Evolutionary conservation across 441 rosid genomes (phyloP).

Genomic region (Isatis lusitanica): DNA sequence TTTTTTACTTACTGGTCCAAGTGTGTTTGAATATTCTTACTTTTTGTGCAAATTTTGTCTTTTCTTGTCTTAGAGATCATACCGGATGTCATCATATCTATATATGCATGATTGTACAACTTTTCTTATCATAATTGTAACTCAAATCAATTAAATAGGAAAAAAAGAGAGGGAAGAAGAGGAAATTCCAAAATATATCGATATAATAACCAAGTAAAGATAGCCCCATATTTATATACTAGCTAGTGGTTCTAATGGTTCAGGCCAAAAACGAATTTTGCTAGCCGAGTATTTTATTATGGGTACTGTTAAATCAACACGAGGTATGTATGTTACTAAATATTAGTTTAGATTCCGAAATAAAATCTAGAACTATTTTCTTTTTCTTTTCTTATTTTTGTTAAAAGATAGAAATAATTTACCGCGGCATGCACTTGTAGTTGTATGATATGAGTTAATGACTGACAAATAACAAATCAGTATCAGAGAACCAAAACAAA

Average conservation of each 20-base stretch:
- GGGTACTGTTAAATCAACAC: background rate
- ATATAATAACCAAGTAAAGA: background rate
- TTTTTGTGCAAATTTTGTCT: constrained; percentile 38
- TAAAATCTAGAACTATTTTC: background rate
- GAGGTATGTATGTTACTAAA: background rate
- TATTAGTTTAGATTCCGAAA: background rate
- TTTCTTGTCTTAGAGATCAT: constrained; percentile 34
- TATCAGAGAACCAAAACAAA: background rate
- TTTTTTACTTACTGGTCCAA: constrained; percentile 33
- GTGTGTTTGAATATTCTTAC: constrained; percentile 32
- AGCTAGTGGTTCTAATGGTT: background rate
- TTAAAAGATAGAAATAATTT: background rate
- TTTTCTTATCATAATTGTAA: constrained; percentile 30
- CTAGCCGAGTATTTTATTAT: background rate
- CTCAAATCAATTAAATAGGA: constrained; percentile 12
- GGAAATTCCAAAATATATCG: background rate
- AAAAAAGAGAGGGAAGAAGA: background rate
- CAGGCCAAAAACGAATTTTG: background rate
- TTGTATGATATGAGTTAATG: no score
- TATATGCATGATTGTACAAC: constrained; percentile 35
- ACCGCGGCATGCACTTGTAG: background rate
- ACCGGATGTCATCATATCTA: constrained; percentile 25
- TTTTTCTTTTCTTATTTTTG: background rate
- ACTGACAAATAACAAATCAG: background rate
- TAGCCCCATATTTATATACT: background rate